Conservation (phyloP, 345 rosid genomes). For the Populus tremula region DNA sequence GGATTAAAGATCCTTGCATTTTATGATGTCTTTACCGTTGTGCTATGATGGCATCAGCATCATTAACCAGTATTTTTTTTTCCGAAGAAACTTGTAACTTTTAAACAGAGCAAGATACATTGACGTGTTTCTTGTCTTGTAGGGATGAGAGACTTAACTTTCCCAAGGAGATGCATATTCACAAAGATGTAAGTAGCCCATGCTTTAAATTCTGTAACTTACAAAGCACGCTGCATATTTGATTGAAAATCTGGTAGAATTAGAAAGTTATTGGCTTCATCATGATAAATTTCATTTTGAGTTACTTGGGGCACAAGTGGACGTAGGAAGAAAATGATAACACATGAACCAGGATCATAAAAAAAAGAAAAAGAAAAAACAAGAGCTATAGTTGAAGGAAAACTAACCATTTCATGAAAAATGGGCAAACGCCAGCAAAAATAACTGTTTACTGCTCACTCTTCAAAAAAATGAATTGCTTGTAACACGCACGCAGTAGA, state of each 20-base stretch:
- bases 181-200: constrained; percentile 44
- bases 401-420: no score
- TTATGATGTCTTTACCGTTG: no score
- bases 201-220: not conserved
- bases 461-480: no score
- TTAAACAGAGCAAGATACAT: not conserved
- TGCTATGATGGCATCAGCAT: no score
- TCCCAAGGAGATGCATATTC: constrained; percentile 52
- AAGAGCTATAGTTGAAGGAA: no score
- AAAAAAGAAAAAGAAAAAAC: no score
- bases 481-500: no score
- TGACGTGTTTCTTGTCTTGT: not conserved
- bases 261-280: not conserved
- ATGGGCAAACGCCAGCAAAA: no score
- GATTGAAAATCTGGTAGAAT: not conserved
- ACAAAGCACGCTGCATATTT: not conserved
- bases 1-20: no score
- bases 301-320: no score
- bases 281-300: not conserved
- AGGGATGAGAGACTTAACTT: constrained; percentile 84
- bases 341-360: not conserved
- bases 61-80: not conserved
- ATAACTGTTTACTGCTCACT: no score
- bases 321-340: not conserved
- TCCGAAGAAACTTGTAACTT: not conserved